Evolutionary conservation across 2,329 filamentous ascomycete genomes (phyloP), one percentile per base, ranked within the genome.

Genomic region (Diaporthe eres): DNA sequence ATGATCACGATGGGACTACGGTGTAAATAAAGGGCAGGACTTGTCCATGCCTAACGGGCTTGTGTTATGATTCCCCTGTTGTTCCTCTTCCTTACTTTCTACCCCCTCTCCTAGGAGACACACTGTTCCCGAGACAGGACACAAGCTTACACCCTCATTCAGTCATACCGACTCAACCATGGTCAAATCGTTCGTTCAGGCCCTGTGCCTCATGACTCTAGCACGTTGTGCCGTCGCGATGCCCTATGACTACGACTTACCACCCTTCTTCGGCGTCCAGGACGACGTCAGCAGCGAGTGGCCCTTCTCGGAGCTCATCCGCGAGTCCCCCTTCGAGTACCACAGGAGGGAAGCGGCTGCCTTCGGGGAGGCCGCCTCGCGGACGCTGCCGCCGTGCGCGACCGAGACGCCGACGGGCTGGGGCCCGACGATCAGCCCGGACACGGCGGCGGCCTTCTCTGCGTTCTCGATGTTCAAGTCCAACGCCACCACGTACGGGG

Each of bases 301-400:
- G 63, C 63, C 63, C 12, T 53, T 51, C 63, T 37, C 63, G 5
- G 63, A 39, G 47, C 28, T 68, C 28, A 51, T 68, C 63, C 44
- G 10, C 44, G 63, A 68, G 63, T 51, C 63, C 28, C 63, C 63
- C 10, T 51, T 68, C 7, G 63, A 68, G 19, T 37, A 25, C 63
- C 63, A 51, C 44, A 9, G n/a, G 5, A 5, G 42, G 1, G n/a
- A 37, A 44, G 19, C 22, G 12, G 34, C 34, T 34, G 34, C 34
- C 1, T 34, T 34, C 34, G 34, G 34, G 34, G 34, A 34, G 34
- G 34, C 34, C 34, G 34, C 34, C 44, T 51, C 63, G 22, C n/a
- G 13, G 31, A 37, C 44, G 12, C 44, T 17, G 19, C 10, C 28
- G 12, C 44, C 63, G 0, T 68, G 63, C 44, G 63, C 28, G 19